Percentiles rank a stretch among this genome's conserved stretches.
Conservation (phyloP, 768 basidiomycete genomes). For the Pleurotus cornucopiae region DNA sequence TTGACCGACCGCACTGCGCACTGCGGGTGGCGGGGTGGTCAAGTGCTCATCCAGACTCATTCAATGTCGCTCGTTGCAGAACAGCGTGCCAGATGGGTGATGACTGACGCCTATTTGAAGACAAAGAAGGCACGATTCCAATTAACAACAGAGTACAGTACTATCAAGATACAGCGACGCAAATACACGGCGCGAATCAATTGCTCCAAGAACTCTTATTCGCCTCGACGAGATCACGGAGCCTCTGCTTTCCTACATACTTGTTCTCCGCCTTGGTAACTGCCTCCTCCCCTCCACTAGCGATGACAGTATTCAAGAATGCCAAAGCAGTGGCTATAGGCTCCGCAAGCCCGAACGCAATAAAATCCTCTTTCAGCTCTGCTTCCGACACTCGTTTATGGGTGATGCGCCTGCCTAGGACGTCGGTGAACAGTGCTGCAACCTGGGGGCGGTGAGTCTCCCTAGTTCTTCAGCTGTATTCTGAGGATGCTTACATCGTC, state of each 20-base stretch:
- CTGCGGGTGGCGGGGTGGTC: too few species aligned
- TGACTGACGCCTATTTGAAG: too few species aligned
- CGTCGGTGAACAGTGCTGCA: constrained; percentile 18
- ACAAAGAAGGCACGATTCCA: too few species aligned
- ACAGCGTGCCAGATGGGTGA: too few species aligned
- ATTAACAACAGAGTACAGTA: too few species aligned
- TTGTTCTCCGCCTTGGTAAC: neutral
- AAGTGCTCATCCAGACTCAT: too few species aligned
- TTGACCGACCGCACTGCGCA: too few species aligned
- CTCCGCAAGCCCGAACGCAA: neutral
- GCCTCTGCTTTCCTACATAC: neutral
- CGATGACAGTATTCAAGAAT: neutral
- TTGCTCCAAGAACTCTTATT: neutral
- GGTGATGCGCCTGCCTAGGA: constrained; percentile 24
- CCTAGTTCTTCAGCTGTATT: neutral
- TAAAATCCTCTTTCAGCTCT: neutral
- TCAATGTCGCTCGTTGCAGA: too few species aligned
- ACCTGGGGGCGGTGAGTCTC: constrained; percentile 12
- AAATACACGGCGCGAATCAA: neutral
- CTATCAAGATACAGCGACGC: neutral
- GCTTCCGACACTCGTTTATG: constrained; percentile 17
- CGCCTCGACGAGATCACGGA: neutral
- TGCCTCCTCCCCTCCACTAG: neutral
- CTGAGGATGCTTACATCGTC: constrained; percentile 21
- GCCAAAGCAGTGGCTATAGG: neutral